These are phyloP conservation scores for Leccinum sublutescens DNA, from an alignment of 768 basidiomycete genomes.

Conservation along the genomic window DNA sequence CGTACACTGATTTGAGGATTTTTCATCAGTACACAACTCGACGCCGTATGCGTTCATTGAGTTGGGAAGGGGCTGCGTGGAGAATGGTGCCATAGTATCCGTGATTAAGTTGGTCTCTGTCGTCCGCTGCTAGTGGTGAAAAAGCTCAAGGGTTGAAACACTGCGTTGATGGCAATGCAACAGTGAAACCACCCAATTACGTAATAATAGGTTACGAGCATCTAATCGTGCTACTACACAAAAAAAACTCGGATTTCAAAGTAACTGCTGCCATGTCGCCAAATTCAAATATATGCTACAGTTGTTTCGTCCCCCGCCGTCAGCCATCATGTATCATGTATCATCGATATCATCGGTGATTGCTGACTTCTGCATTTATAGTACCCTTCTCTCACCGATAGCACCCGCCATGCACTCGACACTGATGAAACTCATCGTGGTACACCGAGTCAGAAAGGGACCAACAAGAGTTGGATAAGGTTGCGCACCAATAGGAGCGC, in stretches of 20 bases:
- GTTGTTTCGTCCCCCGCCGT: no score
- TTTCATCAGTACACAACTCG: slow-evolving; percentile 13
- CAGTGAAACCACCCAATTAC: neutral
- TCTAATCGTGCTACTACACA: neutral
- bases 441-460: no score
- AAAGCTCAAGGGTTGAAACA: neutral
- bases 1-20: slow-evolving; percentile 23
- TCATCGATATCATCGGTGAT: no score
- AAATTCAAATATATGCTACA: neutral
- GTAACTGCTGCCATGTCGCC: slow-evolving; percentile 7
- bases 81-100: slow-evolving; percentile 27
- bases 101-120: slow-evolving; percentile 11
- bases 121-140: slow-evolving; percentile 3
- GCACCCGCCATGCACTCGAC: no score
- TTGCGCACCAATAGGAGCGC: no score
- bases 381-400: no score
- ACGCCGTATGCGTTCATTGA: slow-evolving; percentile 21
- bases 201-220: neutral
- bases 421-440: no score
- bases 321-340: no score
- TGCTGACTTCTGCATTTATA: neutral
- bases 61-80: slow-evolving; percentile 27
- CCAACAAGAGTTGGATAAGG: no score
- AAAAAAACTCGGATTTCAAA: slow-evolving; percentile 7
- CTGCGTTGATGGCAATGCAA: neutral